These are phyloP conservation scores for Lycium ferocissimum DNA, from an alignment of 257 asterid genomes.

Conservation along the genomic window DNA sequence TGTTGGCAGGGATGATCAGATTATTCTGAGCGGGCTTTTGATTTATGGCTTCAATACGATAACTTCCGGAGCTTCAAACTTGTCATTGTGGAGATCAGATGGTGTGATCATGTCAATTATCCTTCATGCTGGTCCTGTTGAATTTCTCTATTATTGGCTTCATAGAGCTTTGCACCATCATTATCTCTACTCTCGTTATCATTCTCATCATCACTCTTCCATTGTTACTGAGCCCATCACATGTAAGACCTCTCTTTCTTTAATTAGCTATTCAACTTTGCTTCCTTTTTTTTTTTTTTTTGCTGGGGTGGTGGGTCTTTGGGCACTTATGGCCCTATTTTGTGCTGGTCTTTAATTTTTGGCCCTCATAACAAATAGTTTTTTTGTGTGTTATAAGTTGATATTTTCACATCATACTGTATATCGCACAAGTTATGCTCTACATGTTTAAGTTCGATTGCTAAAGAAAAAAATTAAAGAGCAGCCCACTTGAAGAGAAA, in stretches of 20 bases:
- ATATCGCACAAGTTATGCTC: no score
- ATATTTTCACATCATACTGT: no score
- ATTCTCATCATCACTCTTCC: conserved; percentile 32
- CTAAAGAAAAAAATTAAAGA: no score
- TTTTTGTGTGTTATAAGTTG: no score
- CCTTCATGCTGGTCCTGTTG: conserved; percentile 22
- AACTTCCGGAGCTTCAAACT: not conserved
- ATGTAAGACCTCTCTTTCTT: not conserved
- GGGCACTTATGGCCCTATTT: no score
- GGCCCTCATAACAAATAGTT: no score
- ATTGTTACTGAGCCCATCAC: conserved; percentile 29
- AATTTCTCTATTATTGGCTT: conserved; percentile 28
- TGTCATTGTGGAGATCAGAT: conserved; percentile 24
- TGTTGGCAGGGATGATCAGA: conserved; percentile 25
- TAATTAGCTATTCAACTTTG: no score
- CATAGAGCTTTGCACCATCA: conserved; percentile 27
- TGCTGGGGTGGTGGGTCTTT: no score
- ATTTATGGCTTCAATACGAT: conserved; percentile 21
- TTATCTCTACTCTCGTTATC: conserved; percentile 26
- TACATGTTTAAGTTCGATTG: no score
- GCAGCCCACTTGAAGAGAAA: no score
- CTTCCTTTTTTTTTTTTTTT: not conserved
- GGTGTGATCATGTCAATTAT: conserved; percentile 10
- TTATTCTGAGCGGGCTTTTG: conserved; percentile 9
- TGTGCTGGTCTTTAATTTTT: no score